These are phyloP conservation scores for Cnidoscolus chayamansa DNA, from an alignment of 441 rosid species.

Conservation along the genomic window DNA sequence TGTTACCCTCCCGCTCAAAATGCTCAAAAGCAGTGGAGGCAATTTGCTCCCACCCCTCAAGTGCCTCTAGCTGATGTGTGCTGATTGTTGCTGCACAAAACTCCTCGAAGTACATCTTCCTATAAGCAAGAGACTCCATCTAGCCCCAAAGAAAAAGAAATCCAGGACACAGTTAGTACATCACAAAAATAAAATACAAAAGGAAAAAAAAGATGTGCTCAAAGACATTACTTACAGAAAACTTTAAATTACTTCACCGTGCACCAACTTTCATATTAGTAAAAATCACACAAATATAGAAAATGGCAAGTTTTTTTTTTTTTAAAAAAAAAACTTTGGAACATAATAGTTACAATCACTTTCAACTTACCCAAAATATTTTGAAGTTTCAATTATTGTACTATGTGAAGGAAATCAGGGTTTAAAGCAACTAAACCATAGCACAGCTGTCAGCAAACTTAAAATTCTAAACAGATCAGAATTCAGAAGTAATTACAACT, in stretches of 20 bases:
- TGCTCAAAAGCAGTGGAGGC: conserved; percentile 68
- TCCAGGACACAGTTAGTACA: not conserved
- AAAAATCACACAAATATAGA: not conserved
- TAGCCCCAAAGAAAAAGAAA: conserved; percentile 21
- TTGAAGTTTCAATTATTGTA: not conserved
- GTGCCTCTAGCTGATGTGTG: conserved; percentile 76
- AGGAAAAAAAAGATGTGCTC: not conserved
- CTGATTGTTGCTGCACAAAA: conserved; percentile 91
- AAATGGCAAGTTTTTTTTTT: not conserved
- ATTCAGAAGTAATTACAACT: not conserved
- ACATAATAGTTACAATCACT: not conserved
- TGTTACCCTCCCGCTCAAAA: conserved; percentile 81
- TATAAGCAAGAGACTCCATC: conserved; percentile 79
- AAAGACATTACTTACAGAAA: not conserved
- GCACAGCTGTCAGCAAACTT: not conserved
- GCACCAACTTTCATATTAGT: not conserved
- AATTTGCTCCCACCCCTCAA: conserved; percentile 82
- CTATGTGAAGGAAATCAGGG: not conserved
- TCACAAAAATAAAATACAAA: not conserved
- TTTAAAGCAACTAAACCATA: not conserved
- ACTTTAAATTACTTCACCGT: not conserved
- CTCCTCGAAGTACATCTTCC: conserved; percentile 85
- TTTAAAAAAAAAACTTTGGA: too few relatives aligned
- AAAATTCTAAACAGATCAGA: not conserved
- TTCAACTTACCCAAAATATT: not conserved